Base-by-base conservation (phyloP, 768 basidiomycete genomes). In the Phanerochaete carnosa region DNA sequence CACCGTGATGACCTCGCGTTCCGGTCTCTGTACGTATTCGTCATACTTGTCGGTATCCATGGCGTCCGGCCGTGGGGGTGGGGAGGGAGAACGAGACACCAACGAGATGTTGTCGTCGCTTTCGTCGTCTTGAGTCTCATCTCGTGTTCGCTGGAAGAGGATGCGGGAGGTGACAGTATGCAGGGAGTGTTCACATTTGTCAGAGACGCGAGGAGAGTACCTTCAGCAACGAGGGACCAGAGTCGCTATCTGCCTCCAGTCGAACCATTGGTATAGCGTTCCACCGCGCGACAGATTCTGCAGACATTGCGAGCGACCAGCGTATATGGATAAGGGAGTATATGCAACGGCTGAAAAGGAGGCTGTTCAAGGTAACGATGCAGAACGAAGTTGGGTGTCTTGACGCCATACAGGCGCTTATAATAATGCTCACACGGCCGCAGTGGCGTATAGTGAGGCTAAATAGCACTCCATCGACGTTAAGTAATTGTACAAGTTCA, bases 1-100 rank as follows among this genome's bases (percentile, higher is more conserved):
- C 57, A 93, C 84, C 8, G 92, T 93, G 62, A 93, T 81, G 64
- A 85, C 79, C 68, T 94, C 92, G 32, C 76, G 81, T 51, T 77
- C 77, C 4, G 77, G 68, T 9, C 79, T 78, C 30, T 71, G 75
- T 54, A 82, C 72, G 60, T 85, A 82, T 68, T 89, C 87, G 65
- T 91, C 88, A 69, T 90, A 89, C 66, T 84, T 85, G 71, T 78
- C 75, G 51, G 81, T 66, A 59, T 89, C 83, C 82, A 83, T 85
- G 29, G 72, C 66, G 62, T 82, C 78, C 26, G 64, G 61, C 15
- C 55, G 30, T 3, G 80, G 76, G 1, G 68, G 64, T 0, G 92
- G 90, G n/a, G 92, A 93, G 11, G 92, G 90, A 0, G 87, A 81
- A 35, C 88, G 83, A 61, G 92, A 94, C 63, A 85, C 79, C 51